A percentile compares a stretch with the other conserved stretches of the same genome.
Evolutionary conservation across 306 rosid species (phyloP).

Genomic region (Psophocarpus tetragonolobus): DNA sequence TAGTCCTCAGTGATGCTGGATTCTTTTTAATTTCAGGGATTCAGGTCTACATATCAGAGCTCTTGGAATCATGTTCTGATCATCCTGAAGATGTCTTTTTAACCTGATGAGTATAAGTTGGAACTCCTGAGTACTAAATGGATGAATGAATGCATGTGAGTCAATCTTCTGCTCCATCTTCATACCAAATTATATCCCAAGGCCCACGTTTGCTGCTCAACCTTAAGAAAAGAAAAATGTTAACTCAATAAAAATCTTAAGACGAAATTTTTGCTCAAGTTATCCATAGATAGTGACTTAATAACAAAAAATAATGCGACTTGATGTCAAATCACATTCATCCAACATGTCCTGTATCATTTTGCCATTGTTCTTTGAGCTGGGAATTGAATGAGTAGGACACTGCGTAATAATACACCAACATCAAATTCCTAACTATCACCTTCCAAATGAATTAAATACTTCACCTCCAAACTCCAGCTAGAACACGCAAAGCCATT

Average conservation of each 20-base stretch:
- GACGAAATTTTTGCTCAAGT: background rate
- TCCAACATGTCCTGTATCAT: background rate
- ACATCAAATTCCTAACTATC: background rate
- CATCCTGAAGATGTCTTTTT: constrained; percentile 15
- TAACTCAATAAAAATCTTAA: constrained; percentile 17
- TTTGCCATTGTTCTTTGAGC: background rate
- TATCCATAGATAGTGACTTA: background rate
- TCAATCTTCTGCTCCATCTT: constrained; percentile 52
- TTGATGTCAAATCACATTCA: constrained; percentile 8
- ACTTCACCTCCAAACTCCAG: constrained; percentile 84
- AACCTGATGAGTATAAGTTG: constrained; percentile 1
- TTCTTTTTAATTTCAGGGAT: constrained; percentile 1
- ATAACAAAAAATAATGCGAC: background rate
- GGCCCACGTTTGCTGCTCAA: constrained; percentile 81
- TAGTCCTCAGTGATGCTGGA: background rate
- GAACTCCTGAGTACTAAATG: constrained; percentile 2
- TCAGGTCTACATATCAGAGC: background rate
- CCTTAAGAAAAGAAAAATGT: constrained; percentile 42
- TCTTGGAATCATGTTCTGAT: constrained; percentile 19
- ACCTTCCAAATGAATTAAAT: constrained; percentile 16
- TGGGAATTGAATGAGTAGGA: background rate
- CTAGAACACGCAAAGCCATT: constrained; percentile 81
- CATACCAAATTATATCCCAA: constrained; percentile 69
- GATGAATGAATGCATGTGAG: constrained; percentile 14
- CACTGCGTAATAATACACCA: background rate